Percentiles rank a stretch among this genome's conserved stretches.
phyloP scores from a whole-genome alignment of 2,329 filamentous ascomycete species.

The Fusarium concolor region DNA sequence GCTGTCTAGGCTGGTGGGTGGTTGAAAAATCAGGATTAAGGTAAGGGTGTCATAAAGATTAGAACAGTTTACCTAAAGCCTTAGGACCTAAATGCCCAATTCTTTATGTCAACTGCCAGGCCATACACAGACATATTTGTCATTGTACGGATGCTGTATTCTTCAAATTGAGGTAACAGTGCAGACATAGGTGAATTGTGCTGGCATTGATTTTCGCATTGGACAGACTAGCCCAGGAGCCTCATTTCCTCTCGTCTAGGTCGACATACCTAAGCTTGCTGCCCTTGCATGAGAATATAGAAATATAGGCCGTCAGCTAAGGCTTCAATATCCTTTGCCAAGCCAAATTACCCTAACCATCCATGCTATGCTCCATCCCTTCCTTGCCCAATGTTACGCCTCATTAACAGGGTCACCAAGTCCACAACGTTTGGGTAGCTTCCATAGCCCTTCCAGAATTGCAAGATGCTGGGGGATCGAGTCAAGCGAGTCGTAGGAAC shows the following conservation, averaged over 20 bases:
- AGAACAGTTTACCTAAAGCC: too few species aligned
- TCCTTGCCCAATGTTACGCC: slow-evolving; percentile 28
- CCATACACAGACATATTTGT: slow-evolving; percentile 5
- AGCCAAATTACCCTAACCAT: slow-evolving; percentile 11
- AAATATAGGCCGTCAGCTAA: slow-evolving; percentile 12
- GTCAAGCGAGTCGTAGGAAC: slow-evolving; percentile 23
- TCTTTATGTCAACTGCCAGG: too few species aligned
- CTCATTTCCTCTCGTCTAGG: not conserved
- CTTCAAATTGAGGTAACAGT: not conserved
- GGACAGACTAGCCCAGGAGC: not conserved
- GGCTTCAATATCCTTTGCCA: slow-evolving; percentile 23
- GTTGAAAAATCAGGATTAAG: too few species aligned
- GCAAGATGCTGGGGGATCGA: slow-evolving; percentile 15
- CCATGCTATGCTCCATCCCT: slow-evolving; percentile 32
- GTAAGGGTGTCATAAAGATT: too few species aligned
- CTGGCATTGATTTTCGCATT: not conserved
- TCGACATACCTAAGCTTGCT: not conserved
- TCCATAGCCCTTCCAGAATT: slow-evolving; percentile 37
- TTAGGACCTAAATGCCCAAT: too few species aligned
- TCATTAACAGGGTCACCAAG: slow-evolving; percentile 31
- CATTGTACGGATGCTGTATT: not conserved
- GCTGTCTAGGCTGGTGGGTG: too few species aligned
- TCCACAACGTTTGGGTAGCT: slow-evolving; percentile 24
- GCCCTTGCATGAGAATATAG: too few species aligned
- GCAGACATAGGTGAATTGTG: not conserved